These are phyloP conservation scores for Cyclostephanos invisitatus DNA, from an alignment of 108 stramenopile species.

Conservation along the genomic window DNA sequence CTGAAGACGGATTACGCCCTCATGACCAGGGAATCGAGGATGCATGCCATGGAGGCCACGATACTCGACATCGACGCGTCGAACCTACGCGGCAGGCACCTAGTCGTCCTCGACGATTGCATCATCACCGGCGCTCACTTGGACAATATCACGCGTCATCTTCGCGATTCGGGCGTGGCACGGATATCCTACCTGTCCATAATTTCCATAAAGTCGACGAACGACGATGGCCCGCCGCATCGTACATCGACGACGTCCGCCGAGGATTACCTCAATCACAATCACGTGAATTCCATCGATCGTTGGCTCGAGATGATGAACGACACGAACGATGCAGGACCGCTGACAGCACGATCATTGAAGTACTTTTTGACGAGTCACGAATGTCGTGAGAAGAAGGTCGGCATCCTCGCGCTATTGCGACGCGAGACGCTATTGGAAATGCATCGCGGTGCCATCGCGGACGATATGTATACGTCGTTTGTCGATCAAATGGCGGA, in stretches of 20 bases:
- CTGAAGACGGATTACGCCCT: background rate
- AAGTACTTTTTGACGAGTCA: background rate
- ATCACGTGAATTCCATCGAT: background rate
- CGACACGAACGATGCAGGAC: background rate
- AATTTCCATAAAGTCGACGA: background rate
- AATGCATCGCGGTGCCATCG: background rate
- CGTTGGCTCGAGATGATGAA: background rate
- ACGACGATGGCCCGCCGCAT: background rate
- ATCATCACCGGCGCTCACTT: background rate
- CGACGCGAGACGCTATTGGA: background rate
- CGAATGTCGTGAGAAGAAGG: background rate
- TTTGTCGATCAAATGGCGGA: background rate
- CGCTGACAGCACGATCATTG: background rate
- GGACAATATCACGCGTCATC: background rate
- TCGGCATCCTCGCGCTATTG: background rate
- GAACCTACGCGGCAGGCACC: background rate
- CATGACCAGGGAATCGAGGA: background rate
- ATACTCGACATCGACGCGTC: background rate
- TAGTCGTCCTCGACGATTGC: background rate
- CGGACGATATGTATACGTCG: background rate
- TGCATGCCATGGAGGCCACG: background rate
- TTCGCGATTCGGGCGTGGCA: background rate
- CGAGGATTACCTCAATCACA: background rate
- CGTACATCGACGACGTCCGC: background rate
- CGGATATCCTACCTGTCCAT: background rate